phyloP scores from a whole-genome alignment of 148 eudicot genomes.

The Nepenthes gracilis region DNA sequence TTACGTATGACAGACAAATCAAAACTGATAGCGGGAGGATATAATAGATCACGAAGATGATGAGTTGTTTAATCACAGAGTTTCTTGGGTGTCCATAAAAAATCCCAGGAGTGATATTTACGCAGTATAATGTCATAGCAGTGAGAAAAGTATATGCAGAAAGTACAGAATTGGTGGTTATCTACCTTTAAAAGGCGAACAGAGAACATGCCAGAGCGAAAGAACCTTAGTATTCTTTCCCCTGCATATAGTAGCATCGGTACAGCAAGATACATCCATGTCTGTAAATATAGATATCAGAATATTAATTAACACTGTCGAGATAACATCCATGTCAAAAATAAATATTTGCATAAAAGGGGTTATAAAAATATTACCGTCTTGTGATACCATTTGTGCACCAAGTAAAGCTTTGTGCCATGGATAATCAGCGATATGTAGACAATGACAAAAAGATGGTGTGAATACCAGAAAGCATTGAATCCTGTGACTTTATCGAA shows the following conservation, averaged over 20 bases:
- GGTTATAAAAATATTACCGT: constrained; percentile 38
- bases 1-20: not conserved
- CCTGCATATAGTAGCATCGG: constrained; percentile 93
- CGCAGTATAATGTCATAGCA: no score
- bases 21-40: no score
- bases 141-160: no score
- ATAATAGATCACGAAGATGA: no score
- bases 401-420: constrained; percentile 52
- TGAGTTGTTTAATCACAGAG: no score
- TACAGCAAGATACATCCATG: constrained; percentile 92
- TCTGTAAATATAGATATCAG: constrained; percentile 26
- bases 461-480: constrained; percentile 88
- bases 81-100: no score
- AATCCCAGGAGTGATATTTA: no score
- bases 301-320: constrained; percentile 5
- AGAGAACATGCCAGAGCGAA: constrained; percentile 58
- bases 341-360: not conserved
- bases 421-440: constrained; percentile 68
- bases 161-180: not conserved
- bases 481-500: constrained; percentile 64
- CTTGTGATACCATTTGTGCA: constrained; percentile 51
- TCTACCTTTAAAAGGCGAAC: constrained; percentile 76
- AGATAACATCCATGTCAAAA: not conserved
- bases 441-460: constrained; percentile 60
- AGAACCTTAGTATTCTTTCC: constrained; percentile 80